Evolutionary conservation across 306 rosid species (phyloP), one percentile per base, ranked within the genome.

Genomic region (Mimosa bimucronata): DNA sequence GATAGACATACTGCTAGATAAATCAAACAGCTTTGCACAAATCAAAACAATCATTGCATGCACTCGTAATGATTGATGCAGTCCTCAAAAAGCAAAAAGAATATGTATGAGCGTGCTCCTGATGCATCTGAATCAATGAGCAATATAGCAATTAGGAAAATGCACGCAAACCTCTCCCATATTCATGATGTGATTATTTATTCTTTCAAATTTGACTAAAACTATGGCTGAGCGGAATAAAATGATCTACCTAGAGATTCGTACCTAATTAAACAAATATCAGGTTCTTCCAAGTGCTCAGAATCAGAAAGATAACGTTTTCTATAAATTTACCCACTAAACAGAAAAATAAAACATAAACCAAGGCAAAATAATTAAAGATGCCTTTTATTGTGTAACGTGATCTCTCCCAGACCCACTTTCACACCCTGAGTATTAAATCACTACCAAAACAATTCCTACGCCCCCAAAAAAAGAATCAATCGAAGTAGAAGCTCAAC

Each of bases 161-260:
- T n/a, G 48, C 72, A 40, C 25, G 44, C 52, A 7, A 30, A 73
- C 16, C 41, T 50, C 48, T 52, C 31, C 28, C 71, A 6, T 42
- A 53, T n/a, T 37, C 46, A 55, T 12, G 44, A 38, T 40, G 18
- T 67, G 44, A 67, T 67, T 38, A 38, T 10, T 38, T 67, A 40
- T 38, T n/a, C 52, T 38, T 38, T 38, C 18, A 74, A 14, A 34
- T 40, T 38, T 37, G 48, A 73, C 66, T 37, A 70, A 15, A 46
- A 23, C 7, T 4, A 23, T 45, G 64, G 48, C 50, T 38, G 7
- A 76, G n/a, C 23, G 38, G 64, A 69, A 53, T 5, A 19, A 65
- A 81, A 81, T 70, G 61, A 34, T 78, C 77, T 16, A 13, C 71
- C 66, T 74, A n/a, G 60, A 58, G 73, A 73, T 80, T 58, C 68